Base-by-base conservation (phyloP, 257 asterid genomes). In the Nicotiana obtusifolia region DNA sequence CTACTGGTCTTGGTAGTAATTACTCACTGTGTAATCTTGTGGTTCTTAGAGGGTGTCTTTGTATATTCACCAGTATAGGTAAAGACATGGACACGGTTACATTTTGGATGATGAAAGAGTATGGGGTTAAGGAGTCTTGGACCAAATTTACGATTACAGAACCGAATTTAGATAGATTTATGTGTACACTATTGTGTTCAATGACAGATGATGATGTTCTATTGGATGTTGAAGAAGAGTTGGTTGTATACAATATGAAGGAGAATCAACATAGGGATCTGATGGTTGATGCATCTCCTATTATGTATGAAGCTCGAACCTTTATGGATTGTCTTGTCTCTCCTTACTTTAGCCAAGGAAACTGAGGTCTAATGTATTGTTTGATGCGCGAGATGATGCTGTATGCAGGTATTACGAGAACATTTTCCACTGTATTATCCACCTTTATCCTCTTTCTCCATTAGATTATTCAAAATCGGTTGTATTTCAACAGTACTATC, bases 321-420 rank as follows among this genome's bases (percentile, higher is more conserved):
- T 86, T 82, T 54, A 69, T 64, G 61, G 88, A 78, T 84, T 85
- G 84, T 82, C 89, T 88, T 35, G 11, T 83, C 56, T 86, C 84
- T 3, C 89, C 88, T 49, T 24, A 30, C 16, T 65, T 82, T 80
- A 13, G 4, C 31, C 16, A 56, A 17, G 9, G 20, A 17, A 56
- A 16, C 9, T 56, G 22, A 56, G 4, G 61, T 22, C 7, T 56
- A 56, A 56, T 56, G 1, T 56, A 54, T 15, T 54, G 7, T 16
- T 54, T 17, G n/a, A 54, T 54, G 61, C 61, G 7, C n/a, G 17
- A 14, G 56, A 52, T 16, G 61, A 56, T 56, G 10, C 9, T 17
- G 20, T 56, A 17, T 17, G 17, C 61, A 56, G 22, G 61, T 56
- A 16, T 56, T 56, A 56, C 61, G 9, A 7, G 61, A 17, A 56